Base-by-base conservation (phyloP, 805 yeast genomes). In the Barnettozyma pratensis region DNA sequence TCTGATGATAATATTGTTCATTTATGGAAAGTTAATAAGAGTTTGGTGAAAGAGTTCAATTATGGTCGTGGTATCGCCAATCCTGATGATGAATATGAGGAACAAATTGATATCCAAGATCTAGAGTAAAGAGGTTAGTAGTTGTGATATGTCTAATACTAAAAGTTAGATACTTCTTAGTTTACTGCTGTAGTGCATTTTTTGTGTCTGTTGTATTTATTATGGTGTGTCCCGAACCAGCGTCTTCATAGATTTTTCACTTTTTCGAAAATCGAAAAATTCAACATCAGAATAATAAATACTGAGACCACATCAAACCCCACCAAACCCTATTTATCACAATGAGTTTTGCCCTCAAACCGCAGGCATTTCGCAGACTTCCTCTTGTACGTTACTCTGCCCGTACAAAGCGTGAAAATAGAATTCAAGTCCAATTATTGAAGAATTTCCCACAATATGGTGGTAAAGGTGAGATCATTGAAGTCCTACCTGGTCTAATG, bases 401-500 rank as follows among this genome's bases (percentile, higher is more conserved):
- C 1, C 63, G 71, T 27, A 67, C 76, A 9, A 77, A 77, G 57
- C 76, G 77, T 61, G 74, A 68, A 39, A 71, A 76, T 53, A 76
- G 78, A 56, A 80, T 87, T 44, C 71, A 76, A 36, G 90, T 90
- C 11, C 97, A 90, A 69, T 70, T 89, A n/a, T 71, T 87, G 51
- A 76, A 72, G 58, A 87, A 87, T 59, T 75, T 80, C 60, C 78
- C 81, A 31, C 75, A 75, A 11, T 66, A 83, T 48, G 95, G 96
- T 25, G 69, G 69, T 26, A 71, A 69, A 51, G 97, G 97, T 35
- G 85, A 90, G 68, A 74, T 90, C 40, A 74, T 85, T 30, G 71
- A 76, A 35, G 96, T 90, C 19, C 75, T 80, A 53, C 90, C 96
- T 31, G 86, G 89, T 26, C 72, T 79, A 53, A 90, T 90, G 96